phyloP scores from a whole-genome alignment of 306 rosid genomes.

The Fragaria vesca region DNA sequence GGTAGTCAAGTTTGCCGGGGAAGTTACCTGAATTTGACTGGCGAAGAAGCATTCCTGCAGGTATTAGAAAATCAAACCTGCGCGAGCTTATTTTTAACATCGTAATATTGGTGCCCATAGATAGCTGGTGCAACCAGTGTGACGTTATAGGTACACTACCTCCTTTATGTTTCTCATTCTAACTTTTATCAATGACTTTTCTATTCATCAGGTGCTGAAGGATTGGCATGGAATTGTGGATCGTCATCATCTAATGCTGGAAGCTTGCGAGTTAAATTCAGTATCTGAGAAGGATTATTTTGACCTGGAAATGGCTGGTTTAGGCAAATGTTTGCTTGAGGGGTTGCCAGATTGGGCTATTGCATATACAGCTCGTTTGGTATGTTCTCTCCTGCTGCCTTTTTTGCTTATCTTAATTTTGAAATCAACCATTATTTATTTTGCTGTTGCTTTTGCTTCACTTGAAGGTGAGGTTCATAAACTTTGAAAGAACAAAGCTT shows the following conservation, averaged over 20 bases:
- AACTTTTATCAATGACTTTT: constrained; percentile 29
- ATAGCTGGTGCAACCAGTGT: constrained; percentile 17
- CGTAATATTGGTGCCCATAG: background rate
- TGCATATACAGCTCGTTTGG: constrained; percentile 96
- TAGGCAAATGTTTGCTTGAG: constrained; percentile 95
- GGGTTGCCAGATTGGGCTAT: constrained; percentile 97
- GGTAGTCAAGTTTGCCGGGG: constrained; percentile 99
- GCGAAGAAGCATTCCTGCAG: constrained; percentile 95
- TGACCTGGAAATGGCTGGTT: constrained; percentile 93
- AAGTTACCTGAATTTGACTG: constrained; percentile 93
- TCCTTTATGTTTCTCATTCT: background rate
- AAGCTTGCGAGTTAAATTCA: constrained; percentile 80
- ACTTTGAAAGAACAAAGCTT: constrained; percentile 91
- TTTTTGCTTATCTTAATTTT: background rate
- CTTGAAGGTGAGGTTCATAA: constrained; percentile 88
- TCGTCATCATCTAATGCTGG: constrained; percentile 82
- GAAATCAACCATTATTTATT: constrained; percentile 15
- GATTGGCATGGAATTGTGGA: constrained; percentile 89
- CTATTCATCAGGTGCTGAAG: constrained; percentile 67
- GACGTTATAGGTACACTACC: constrained; percentile 1
- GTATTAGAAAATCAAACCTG: constrained; percentile 28
- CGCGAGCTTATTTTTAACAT: background rate
- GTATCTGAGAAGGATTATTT: constrained; percentile 89
- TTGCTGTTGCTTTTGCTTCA: constrained; percentile 30
- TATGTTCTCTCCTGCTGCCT: constrained; percentile 35